Base-by-base conservation (phyloP, 148 eudicot genomes). In the Spergularia bocconei region DNA sequence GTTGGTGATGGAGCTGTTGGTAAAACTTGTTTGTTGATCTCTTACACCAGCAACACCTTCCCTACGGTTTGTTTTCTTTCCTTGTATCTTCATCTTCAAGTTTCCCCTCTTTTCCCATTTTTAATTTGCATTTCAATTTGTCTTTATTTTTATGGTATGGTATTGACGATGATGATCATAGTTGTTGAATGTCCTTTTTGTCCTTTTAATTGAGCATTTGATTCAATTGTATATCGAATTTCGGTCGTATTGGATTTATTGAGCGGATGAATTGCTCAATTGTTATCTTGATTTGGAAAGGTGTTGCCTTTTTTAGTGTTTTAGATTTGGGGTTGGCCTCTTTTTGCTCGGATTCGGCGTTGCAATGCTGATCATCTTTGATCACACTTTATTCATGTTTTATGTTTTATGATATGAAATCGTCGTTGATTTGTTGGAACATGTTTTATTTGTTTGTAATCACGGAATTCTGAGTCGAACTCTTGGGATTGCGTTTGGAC, bases 1-100 rank as follows among this genome's bases (percentile, higher is more conserved):
- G 98, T 92, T 4, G 98, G 98, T 11, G 98, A 92, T 60, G 98
- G 98, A 48, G 98, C 98, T 60, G 98, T 92, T 12, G 98, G 98
- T 36, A 92, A 92, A 79, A 92, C 98, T 50, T 92, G 98, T 72
- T 85, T 92, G 79, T 83, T 92, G 82, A 92, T 92, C 75, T 92
- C 98, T 16, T 92, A 92, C 88, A 92, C 98, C 88, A 93, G 98
- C 91, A 93, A 89, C 77, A 93, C 98, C 39, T 93, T 93, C 62
- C 98, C 98, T 56, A 90, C 98, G 83, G 98, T 92, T 33, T 73
- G 82, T 73, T 62, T 61, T 16, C 21, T 60, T 80, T 38, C 29
- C 14, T 17, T 44, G 41, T 14, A 29, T 29, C 36, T 29, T 29
- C 36, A 2, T 29, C 3, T 29, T 29, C 36, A 29, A 29, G 36